Percentiles rank a stretch among this genome's conserved stretches.
phyloP scores from a whole-genome alignment of 176 grass and related monocot species.

The Chloris gayana region DNA sequence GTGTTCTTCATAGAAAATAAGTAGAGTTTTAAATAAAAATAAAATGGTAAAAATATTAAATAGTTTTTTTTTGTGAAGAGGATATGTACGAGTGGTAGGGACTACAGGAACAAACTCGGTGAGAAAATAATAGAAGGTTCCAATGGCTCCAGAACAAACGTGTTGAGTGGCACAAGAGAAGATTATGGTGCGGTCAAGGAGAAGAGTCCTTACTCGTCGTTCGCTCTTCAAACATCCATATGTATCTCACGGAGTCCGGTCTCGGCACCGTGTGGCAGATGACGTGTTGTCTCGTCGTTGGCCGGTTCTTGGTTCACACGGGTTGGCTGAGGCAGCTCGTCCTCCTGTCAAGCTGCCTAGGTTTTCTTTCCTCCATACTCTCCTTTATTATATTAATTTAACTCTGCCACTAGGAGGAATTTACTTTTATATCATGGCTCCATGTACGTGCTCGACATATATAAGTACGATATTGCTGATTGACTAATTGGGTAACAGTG shows the following conservation, averaged over 20 bases:
- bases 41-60: neutral
- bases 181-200: slow-evolving; percentile 34
- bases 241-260: slow-evolving; percentile 14
- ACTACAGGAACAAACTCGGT: neutral
- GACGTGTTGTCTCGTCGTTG: slow-evolving; percentile 2
- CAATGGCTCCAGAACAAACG: slow-evolving; percentile 1
- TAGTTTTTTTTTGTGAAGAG: neutral
- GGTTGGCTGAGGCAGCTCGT: neutral
- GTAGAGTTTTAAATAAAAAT: neutral
- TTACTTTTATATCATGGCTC: neutral
- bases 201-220: slow-evolving; percentile 53
- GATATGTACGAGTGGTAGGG: neutral
- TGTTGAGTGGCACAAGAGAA: slow-evolving; percentile 6
- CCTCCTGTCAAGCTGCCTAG: neutral
- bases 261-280: neutral
- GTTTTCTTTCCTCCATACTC: neutral
- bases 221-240: slow-evolving; percentile 22
- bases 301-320: slow-evolving; percentile 1
- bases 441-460: neutral
- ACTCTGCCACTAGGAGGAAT: neutral
- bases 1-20: no score
- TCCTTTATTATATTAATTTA: neutral
- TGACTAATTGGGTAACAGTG: neutral
- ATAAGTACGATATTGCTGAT: no score
- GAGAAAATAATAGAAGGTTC: slow-evolving; percentile 8